These are phyloP conservation scores for Aspergillus sp. DNA, from an alignment of 2,329 filamentous ascomycete species.

Conservation along the genomic window DNA sequence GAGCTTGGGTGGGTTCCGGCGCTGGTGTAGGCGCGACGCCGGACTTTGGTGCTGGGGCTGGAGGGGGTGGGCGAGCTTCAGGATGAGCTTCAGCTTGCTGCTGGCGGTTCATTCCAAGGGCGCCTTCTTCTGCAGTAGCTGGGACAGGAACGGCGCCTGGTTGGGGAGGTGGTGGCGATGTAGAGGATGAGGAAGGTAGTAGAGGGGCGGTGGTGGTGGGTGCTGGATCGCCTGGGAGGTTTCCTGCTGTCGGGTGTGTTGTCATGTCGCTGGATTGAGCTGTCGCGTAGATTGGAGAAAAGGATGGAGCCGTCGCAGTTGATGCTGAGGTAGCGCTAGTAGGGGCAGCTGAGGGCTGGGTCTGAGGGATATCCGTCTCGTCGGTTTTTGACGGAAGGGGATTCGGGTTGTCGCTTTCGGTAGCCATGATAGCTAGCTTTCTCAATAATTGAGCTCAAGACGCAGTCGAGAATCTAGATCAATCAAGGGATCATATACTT, in stretches of 20 bases:
- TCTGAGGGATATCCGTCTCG: neutral
- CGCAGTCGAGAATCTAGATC: neutral
- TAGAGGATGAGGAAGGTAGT: slow-evolving; percentile 26
- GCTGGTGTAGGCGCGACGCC: neutral
- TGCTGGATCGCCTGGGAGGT: slow-evolving; percentile 11
- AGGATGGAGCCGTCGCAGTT: slow-evolving; percentile 32
- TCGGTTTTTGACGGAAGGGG: neutral
- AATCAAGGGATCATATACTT: too few species aligned
- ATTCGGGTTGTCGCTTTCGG: neutral
- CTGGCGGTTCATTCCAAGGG: slow-evolving; percentile 1
- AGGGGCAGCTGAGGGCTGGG: slow-evolving; percentile 1
- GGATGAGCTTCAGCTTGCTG: neutral
- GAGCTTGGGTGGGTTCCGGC: slow-evolving; percentile 19
- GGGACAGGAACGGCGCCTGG: slow-evolving; percentile 32
- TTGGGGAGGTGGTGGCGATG: slow-evolving; percentile 42
- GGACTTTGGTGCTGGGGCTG: neutral
- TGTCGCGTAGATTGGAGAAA: slow-evolving; percentile 32
- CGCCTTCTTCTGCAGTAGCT: slow-evolving; percentile 1
- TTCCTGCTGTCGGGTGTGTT: slow-evolving; percentile 10
- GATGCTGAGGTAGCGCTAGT: slow-evolving; percentile 10
- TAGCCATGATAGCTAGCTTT: slow-evolving; percentile 7
- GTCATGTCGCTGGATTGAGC: slow-evolving; percentile 14
- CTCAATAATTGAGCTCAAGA: neutral
- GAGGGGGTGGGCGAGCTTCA: slow-evolving; percentile 20
- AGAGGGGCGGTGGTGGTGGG: slow-evolving; percentile 24